Percentiles rank a stretch among this genome's conserved stretches.
Conservation (phyloP, 805 yeast genomes). For the Candida lessepsii region DNA sequence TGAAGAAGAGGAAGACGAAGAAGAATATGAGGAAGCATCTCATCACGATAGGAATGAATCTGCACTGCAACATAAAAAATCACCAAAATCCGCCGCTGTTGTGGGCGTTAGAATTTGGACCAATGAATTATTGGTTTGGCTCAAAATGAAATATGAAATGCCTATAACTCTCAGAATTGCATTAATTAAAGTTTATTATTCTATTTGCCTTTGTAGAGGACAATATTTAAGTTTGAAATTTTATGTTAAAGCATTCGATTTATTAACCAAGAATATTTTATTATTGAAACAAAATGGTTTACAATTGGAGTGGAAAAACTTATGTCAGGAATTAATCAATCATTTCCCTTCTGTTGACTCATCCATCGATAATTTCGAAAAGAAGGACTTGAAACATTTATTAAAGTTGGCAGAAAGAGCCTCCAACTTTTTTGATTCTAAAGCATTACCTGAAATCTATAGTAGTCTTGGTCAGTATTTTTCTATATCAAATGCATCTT, state of each 20-base stretch:
- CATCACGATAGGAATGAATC: conserved; percentile 31
- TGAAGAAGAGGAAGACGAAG: conserved; percentile 43
- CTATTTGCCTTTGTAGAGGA: conserved; percentile 69
- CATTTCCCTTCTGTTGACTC: conserved; percentile 40
- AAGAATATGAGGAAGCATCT: conserved; percentile 37
- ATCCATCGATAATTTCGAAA: conserved; percentile 46
- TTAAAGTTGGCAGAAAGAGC: conserved; percentile 54
- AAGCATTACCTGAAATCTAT: conserved; percentile 50
- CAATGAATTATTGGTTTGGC: conserved; percentile 74
- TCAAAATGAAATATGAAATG: conserved; percentile 74
- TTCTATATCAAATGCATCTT: conserved; percentile 51
- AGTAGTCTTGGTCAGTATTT: conserved; percentile 50
- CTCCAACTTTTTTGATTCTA: conserved; percentile 51
- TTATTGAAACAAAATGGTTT: conserved; percentile 43
- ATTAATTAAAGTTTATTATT: conserved; percentile 67
- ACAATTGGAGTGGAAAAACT: conserved; percentile 49
- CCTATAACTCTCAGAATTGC: conserved; percentile 64
- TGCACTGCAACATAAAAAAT: conserved; percentile 55
- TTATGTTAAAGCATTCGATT: conserved; percentile 60
- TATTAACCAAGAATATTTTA: conserved; percentile 50
- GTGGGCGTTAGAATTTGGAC: conserved; percentile 83
- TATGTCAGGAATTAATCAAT: conserved; percentile 35
- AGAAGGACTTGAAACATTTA: conserved; percentile 47
- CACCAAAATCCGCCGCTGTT: conserved; percentile 69
- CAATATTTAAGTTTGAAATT: conserved; percentile 60